phyloP scores from a whole-genome alignment of 225 moss, liverwort and hornwort genomes.

The Takakia lepidozioides region DNA sequence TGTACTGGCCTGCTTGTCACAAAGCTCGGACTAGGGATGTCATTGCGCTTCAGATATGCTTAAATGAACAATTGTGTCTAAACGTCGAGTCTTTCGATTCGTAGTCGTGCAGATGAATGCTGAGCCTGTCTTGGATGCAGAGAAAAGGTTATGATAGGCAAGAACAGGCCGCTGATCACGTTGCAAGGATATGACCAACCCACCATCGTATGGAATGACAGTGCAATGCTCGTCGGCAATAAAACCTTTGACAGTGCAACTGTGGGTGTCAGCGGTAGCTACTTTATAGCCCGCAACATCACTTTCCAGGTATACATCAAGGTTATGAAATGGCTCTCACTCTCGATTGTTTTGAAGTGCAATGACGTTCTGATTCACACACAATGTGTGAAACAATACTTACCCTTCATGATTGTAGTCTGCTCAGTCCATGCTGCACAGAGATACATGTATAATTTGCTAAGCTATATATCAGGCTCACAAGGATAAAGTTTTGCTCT shows the following conservation, averaged over 20 bases:
- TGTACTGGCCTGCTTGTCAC: neutral
- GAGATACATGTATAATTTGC: too few relatives aligned
- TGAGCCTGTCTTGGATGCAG: constrained; percentile 16
- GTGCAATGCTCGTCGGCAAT: constrained; percentile 22
- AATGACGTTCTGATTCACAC: too few relatives aligned
- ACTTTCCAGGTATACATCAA: constrained; percentile 28
- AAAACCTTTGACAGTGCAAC: constrained; percentile 53
- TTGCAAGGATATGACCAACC: constrained; percentile 38
- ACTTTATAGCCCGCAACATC: constrained; percentile 30
- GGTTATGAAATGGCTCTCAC: neutral
- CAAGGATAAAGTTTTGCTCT: too few relatives aligned
- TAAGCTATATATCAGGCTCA: neutral
- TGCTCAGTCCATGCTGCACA: too few relatives aligned
- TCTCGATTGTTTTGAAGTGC: too few relatives aligned
- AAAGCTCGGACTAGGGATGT: neutral
- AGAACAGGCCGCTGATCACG: constrained; percentile 31
- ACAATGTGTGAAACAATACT: too few relatives aligned
- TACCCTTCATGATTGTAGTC: too few relatives aligned
- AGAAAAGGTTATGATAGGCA: constrained; percentile 36
- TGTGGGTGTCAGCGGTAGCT: constrained; percentile 33
- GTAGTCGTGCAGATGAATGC: too few relatives aligned
- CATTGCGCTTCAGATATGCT: neutral
- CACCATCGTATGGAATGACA: constrained; percentile 38
- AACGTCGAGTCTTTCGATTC: too few relatives aligned
- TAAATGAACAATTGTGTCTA: too few relatives aligned